These are phyloP conservation scores for Podosphaera fusca DNA, from an alignment of 2,329 filamentous ascomycete species.

Conservation along the genomic window DNA sequence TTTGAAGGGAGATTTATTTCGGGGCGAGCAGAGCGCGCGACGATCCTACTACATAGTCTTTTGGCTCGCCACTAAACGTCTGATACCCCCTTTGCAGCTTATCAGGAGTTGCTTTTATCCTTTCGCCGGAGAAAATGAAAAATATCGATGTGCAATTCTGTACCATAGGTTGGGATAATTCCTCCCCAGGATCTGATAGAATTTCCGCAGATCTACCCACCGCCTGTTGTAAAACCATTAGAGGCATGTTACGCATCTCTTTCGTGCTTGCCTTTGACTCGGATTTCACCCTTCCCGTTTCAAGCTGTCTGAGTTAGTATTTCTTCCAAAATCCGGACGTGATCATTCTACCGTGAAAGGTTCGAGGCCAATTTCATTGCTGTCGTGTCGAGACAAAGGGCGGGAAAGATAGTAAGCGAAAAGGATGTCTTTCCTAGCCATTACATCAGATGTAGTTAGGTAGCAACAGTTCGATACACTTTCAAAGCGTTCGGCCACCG, in stretches of 20 bases:
- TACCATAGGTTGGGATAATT: background rate
- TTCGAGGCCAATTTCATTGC: background rate
- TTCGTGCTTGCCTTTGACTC: background rate
- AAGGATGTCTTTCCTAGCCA: background rate
- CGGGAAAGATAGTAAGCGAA: background rate
- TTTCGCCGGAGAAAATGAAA: background rate
- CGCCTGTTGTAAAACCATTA: background rate
- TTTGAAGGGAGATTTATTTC: background rate
- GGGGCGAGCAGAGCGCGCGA: background rate
- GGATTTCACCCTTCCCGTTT: background rate
- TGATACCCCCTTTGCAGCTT: background rate
- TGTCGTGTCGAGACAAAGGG: background rate
- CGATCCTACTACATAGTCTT: too few relatives aligned
- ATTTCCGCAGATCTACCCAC: background rate
- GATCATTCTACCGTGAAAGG: background rate
- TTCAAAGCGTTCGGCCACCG: background rate
- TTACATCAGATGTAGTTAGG: background rate
- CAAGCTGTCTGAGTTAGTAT: background rate
- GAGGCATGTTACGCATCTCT: background rate
- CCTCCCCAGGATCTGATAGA: background rate
- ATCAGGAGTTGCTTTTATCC: background rate
- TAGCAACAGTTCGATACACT: background rate
- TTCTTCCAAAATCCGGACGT: background rate
- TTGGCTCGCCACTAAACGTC: too few relatives aligned
- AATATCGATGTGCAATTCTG: background rate